Percentiles rank a stretch among this genome's conserved stretches.
These are phyloP conservation scores for Opeltia flavorubescens DNA, from an alignment of 495 filamentous ascomycete species.

Conservation along the genomic window DNA sequence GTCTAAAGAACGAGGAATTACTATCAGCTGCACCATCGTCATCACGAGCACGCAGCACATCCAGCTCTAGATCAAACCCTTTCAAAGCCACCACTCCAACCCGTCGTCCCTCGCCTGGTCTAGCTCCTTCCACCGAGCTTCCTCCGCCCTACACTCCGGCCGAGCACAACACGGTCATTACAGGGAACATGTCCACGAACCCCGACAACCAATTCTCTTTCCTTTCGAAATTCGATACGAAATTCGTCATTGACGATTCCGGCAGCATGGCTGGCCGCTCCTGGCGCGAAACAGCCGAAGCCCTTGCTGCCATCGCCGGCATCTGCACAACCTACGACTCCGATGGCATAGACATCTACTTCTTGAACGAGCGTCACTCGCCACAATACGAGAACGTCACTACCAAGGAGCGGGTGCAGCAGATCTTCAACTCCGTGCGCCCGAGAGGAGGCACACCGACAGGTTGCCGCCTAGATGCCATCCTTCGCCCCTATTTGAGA, in stretches of 20 bases:
- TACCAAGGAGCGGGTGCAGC: slow-evolving; percentile 34
- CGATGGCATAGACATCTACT: slow-evolving; percentile 91
- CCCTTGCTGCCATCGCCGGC: slow-evolving; percentile 63
- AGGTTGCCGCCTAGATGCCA: slow-evolving; percentile 54
- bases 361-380: slow-evolving; percentile 50
- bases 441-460: slow-evolving; percentile 63
- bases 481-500: slow-evolving; percentile 58
- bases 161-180: slow-evolving; percentile 6
- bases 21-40: not conserved
- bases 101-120: not conserved
- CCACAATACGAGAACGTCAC: slow-evolving; percentile 45
- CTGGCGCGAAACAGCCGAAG: slow-evolving; percentile 64
- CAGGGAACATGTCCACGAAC: slow-evolving; percentile 3
- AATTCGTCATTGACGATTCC: slow-evolving; percentile 90
- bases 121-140: not conserved
- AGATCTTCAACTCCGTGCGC: slow-evolving; percentile 51
- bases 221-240: slow-evolving; percentile 74
- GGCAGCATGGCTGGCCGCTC: slow-evolving; percentile 66
- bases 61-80: not conserved
- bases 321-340: slow-evolving; percentile 72
- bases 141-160: slow-evolving; percentile 9
- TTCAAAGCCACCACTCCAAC: not conserved
- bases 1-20: not conserved
- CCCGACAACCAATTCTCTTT: slow-evolving; percentile 65
- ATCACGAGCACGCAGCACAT: not conserved